These are phyloP conservation scores for Solanum stenotomum DNA, from an alignment of 257 asterid genomes.

Conservation along the genomic window DNA sequence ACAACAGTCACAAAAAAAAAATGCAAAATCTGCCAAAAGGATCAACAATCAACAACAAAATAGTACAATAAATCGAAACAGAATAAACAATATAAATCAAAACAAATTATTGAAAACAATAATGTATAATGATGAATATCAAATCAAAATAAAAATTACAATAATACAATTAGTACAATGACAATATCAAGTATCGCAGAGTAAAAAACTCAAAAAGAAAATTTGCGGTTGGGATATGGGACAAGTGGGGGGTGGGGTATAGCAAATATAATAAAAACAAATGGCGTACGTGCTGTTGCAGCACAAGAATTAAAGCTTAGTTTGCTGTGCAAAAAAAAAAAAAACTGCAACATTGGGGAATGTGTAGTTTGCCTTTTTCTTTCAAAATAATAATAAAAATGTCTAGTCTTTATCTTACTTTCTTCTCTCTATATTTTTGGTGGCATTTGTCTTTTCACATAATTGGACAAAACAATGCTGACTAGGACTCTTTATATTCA, in stretches of 20 bases:
- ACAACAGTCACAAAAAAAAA: no score
- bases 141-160: no score
- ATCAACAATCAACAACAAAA: neutral
- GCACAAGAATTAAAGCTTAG: neutral
- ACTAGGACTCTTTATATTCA: neutral
- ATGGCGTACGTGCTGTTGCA: neutral
- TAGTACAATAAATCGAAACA: neutral
- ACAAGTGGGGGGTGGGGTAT: neutral
- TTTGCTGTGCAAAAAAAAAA: neutral
- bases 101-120: neutral
- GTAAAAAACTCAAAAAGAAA: neutral
- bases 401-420: neutral
- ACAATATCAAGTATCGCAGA: no score
- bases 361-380: neutral
- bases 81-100: fast-evolving
- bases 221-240: neutral
- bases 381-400: neutral
- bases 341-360: neutral
- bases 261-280: neutral
- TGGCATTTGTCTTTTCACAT: neutral
- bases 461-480: neutral
- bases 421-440: neutral
- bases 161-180: no score
- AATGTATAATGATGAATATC: neutral
- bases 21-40: neutral